Percentiles rank a stretch among this genome's conserved stretches.
These are phyloP conservation scores for Diaporthe caulivora DNA, from an alignment of 2,329 filamentous ascomycete species.

Conservation along the genomic window DNA sequence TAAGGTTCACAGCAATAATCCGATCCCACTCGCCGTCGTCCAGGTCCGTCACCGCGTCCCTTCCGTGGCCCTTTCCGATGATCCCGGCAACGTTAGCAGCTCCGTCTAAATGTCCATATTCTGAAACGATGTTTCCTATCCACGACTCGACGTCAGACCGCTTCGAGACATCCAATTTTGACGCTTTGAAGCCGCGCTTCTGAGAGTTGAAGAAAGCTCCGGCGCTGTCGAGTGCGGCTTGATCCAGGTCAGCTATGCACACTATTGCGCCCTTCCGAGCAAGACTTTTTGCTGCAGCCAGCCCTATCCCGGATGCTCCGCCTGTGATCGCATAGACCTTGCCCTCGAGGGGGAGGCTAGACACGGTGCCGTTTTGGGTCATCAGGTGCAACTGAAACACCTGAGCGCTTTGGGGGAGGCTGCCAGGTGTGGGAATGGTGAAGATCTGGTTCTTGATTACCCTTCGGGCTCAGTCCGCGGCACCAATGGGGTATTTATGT, in stretches of 20 bases:
- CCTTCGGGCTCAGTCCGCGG: background rate
- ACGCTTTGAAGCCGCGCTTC: constrained; percentile 46
- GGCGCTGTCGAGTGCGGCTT: constrained; percentile 46
- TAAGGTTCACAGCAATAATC: constrained; percentile 62
- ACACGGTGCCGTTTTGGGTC: constrained; percentile 11
- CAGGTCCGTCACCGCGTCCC: constrained; percentile 55
- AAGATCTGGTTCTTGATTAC: background rate
- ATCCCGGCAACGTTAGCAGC: constrained; percentile 68
- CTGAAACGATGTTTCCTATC: constrained; percentile 60
- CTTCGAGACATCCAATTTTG: constrained; percentile 61
- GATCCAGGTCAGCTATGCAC: constrained; percentile 54
- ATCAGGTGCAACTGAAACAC: background rate
- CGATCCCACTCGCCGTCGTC: constrained; percentile 63
- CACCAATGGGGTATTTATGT: background rate
- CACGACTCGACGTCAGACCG: constrained; percentile 62
- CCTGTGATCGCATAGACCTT: constrained; percentile 41
- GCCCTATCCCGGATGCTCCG: constrained; percentile 52
- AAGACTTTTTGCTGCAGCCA: constrained; percentile 55
- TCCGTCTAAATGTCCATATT: constrained; percentile 65
- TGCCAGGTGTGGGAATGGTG: background rate
- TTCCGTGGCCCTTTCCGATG: constrained; percentile 58
- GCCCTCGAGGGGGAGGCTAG: constrained; percentile 29
- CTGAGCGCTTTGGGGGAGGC: no score
- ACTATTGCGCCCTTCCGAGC: constrained; percentile 52
- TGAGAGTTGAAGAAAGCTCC: constrained; percentile 47